These are phyloP conservation scores for Ophiosphaerella narmari DNA, from an alignment of 2,329 filamentous ascomycete species.

Conservation along the genomic window DNA sequence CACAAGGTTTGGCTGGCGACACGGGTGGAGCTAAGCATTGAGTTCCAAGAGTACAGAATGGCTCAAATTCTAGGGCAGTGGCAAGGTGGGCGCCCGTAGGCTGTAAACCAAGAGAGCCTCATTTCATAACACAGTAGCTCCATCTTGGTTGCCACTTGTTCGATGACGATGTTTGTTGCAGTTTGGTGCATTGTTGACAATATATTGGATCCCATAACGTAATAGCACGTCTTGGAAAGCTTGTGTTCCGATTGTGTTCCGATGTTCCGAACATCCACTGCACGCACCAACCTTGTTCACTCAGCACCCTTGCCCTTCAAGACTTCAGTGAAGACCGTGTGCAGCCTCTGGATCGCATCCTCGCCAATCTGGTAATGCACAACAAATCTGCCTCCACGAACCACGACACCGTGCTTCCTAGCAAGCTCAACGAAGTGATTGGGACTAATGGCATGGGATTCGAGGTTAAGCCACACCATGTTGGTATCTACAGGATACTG, in stretches of 20 bases:
- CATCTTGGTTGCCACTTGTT: slow-evolving; percentile 16
- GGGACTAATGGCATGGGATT: slow-evolving; percentile 59
- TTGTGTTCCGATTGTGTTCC: slow-evolving; percentile 11
- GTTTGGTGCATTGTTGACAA: slow-evolving; percentile 1
- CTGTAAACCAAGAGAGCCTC: too few species aligned
- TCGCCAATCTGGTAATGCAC: slow-evolving; percentile 75
- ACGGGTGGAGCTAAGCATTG: too few species aligned
- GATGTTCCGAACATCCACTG: not conserved
- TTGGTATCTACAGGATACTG: slow-evolving; percentile 80
- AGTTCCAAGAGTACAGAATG: too few species aligned
- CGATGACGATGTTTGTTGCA: slow-evolving; percentile 21
- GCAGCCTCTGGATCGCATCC: slow-evolving; percentile 59
- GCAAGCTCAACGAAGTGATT: slow-evolving; percentile 61
- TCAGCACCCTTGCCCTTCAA: slow-evolving; percentile 27
- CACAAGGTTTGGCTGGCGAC: not conserved
- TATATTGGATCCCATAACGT: slow-evolving; percentile 15
- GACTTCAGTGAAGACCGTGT: slow-evolving; percentile 30
- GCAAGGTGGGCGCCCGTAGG: too few species aligned
- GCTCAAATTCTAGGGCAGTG: too few species aligned
- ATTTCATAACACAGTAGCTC: slow-evolving; percentile 6
- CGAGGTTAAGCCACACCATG: slow-evolving; percentile 84
- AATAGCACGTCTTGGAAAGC: slow-evolving; percentile 23
- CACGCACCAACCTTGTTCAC: too few species aligned
- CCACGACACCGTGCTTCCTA: slow-evolving; percentile 61
- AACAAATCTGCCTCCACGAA: slow-evolving; percentile 65